A percentile compares a stretch with the other conserved stretches of the same genome.
These are phyloP conservation scores for Penicillium chermesinum DNA, from an alignment of 495 filamentous ascomycete species.

Conservation along the genomic window DNA sequence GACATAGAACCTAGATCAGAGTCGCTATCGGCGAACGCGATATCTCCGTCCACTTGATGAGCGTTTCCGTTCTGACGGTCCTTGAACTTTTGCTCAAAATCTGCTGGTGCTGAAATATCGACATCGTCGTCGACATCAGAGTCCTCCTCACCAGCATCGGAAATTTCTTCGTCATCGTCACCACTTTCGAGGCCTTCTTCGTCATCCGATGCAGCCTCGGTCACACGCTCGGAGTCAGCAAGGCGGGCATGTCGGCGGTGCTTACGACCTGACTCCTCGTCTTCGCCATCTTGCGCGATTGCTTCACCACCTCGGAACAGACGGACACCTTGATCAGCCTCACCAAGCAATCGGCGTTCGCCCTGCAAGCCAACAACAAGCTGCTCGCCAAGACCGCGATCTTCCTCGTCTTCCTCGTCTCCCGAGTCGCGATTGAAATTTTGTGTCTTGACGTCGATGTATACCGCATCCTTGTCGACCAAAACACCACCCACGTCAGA, in stretches of 20 bases:
- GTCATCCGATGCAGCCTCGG: slow-evolving; percentile 55
- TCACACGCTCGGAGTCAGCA: slow-evolving; percentile 53
- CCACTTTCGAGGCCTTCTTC: slow-evolving; percentile 48
- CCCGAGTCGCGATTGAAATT: slow-evolving; percentile 69
- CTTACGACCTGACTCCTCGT: slow-evolving; percentile 64
- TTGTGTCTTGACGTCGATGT: slow-evolving; percentile 67
- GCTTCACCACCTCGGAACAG: slow-evolving; percentile 75
- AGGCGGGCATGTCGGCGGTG: slow-evolving; percentile 60
- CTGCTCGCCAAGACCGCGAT: slow-evolving; percentile 86
- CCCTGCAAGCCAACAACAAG: slow-evolving; percentile 85
- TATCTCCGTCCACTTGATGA: slow-evolving; percentile 51
- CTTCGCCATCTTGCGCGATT: slow-evolving; percentile 55
- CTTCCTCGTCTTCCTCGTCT: slow-evolving; percentile 48
- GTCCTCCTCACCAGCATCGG: slow-evolving; percentile 22
- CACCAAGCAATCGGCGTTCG: slow-evolving; percentile 75
- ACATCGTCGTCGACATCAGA: slow-evolving; percentile 29
- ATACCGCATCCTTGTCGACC: slow-evolving; percentile 76
- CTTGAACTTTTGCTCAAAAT: slow-evolving; percentile 38
- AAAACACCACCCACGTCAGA: slow-evolving; percentile 90
- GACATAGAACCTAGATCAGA: slow-evolving; percentile 91
- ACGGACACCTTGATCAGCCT: slow-evolving; percentile 72
- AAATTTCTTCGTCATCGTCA: slow-evolving; percentile 30
- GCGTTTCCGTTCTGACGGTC: slow-evolving; percentile 38
- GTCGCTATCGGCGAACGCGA: slow-evolving; percentile 93
- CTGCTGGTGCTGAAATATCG: slow-evolving; percentile 39